These are phyloP conservation scores for Jaapia argillacea DNA, from an alignment of 768 basidiomycete genomes.

Conservation along the genomic window DNA sequence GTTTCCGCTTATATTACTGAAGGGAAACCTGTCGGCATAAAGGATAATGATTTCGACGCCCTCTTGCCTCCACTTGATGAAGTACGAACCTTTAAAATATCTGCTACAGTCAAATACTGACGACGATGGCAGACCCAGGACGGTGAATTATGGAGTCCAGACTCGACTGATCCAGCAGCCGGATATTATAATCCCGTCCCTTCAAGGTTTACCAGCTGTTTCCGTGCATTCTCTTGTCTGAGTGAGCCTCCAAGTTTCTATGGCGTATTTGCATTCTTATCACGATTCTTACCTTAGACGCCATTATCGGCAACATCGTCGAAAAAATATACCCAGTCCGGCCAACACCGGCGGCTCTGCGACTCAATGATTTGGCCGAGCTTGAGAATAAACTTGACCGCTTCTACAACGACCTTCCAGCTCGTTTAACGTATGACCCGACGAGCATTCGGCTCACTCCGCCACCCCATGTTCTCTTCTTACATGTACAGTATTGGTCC, in stretches of 20 bases:
- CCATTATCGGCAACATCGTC: constrained; percentile 59
- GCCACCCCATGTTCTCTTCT: constrained; percentile 53
- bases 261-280: constrained; percentile 1
- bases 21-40: constrained; percentile 62
- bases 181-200: constrained; percentile 32
- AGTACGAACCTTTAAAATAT: constrained; percentile 11
- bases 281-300: constrained; percentile 29
- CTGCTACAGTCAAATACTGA: not conserved
- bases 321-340: constrained; percentile 64
- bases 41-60: constrained; percentile 65
- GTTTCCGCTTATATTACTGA: constrained; percentile 5
- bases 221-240: constrained; percentile 45
- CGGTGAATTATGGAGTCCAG: constrained; percentile 42
- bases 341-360: constrained; percentile 31
- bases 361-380: constrained; percentile 31
- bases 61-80: constrained; percentile 50
- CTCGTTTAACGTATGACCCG: constrained; percentile 49
- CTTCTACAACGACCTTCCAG: constrained; percentile 64
- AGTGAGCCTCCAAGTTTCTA: constrained; percentile 27
- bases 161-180: constrained; percentile 26
- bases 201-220: constrained; percentile 39
- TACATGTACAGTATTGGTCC: constrained; percentile 73
- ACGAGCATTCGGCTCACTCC: constrained; percentile 34
- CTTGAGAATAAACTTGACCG: constrained; percentile 64
- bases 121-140: constrained; percentile 41